Conservation (phyloP, 768 basidiomycete genomes). For the Lentinus brumalis region DNA sequence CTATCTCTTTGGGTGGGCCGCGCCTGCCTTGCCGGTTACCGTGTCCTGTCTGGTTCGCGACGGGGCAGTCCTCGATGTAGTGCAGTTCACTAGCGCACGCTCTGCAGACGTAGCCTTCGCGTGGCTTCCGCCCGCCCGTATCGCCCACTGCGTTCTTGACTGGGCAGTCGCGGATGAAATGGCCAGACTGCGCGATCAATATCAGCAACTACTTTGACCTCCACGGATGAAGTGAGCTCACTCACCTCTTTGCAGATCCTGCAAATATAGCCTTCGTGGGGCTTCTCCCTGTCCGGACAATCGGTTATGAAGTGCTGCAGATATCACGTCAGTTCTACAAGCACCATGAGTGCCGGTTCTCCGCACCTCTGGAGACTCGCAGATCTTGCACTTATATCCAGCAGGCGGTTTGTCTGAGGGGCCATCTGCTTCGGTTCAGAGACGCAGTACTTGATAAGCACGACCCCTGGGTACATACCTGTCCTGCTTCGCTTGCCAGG, state of each 20-base stretch:
- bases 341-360: not conserved
- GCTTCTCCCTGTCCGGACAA: slow-evolving; percentile 74
- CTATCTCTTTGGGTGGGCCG: slow-evolving; percentile 75
- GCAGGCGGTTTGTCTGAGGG: slow-evolving; percentile 61
- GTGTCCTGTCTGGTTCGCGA: slow-evolving; percentile 55
- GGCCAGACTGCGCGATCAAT: slow-evolving; percentile 59
- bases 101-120: slow-evolving; percentile 85
- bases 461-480: slow-evolving; percentile 40
- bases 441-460: not conserved
- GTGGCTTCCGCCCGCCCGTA: slow-evolving; percentile 82
- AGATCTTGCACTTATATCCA: slow-evolving; percentile 78
- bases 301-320: slow-evolving; percentile 72
- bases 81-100: slow-evolving; percentile 89
- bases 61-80: slow-evolving; percentile 84
- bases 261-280: slow-evolving; percentile 86
- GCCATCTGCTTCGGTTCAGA: slow-evolving; percentile 25
- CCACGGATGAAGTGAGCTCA: not conserved
- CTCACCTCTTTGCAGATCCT: slow-evolving; percentile 76
- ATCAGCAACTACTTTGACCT: slow-evolving; percentile 2
- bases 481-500: slow-evolving; percentile 58
- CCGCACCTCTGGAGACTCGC: slow-evolving; percentile 72
- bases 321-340: not conserved
- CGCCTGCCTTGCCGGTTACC: slow-evolving; percentile 44
- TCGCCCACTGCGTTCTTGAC: slow-evolving; percentile 76
- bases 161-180: slow-evolving; percentile 89